Evolutionary conservation across 2,329 filamentous ascomycete genomes (phyloP).

Genomic region (Tympanopsis confertula): DNA sequence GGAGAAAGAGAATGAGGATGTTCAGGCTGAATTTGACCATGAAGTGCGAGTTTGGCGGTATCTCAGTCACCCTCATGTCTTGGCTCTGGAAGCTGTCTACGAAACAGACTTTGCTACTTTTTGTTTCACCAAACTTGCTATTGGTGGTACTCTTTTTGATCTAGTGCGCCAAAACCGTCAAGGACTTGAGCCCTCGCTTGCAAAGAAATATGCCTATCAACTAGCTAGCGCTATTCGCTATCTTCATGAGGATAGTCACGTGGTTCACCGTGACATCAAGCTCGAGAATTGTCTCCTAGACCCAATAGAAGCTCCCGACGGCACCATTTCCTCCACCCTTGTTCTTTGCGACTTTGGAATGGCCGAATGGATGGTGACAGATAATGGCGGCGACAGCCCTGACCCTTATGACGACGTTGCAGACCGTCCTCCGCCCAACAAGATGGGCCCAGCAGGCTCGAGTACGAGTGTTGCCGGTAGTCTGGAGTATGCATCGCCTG

Average conservation of each 20-base stretch:
- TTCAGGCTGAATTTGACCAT: conserved; percentile 57
- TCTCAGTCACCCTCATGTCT: conserved; percentile 47
- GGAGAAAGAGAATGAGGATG: conserved; percentile 50
- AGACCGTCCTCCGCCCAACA: conserved; percentile 31
- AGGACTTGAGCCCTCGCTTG: conserved; percentile 36
- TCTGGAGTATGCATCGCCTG: conserved; percentile 33
- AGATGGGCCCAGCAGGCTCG: conserved; percentile 40
- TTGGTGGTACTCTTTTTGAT: conserved; percentile 54
- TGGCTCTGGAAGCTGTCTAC: conserved; percentile 51
- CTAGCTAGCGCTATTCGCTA: conserved; percentile 54
- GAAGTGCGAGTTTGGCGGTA: conserved; percentile 59
- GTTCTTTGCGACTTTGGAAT: conserved; percentile 60
- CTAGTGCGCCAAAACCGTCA: conserved; percentile 39
- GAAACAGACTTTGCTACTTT: conserved; percentile 59
- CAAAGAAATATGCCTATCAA: conserved; percentile 49
- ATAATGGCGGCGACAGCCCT: conserved; percentile 33
- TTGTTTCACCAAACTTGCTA: conserved; percentile 53
- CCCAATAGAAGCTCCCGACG: conserved; percentile 31
- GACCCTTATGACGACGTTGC: conserved; percentile 30
- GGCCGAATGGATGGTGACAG: conserved; percentile 51
- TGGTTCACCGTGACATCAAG: conserved; percentile 59
- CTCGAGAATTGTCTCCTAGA: conserved; percentile 58
- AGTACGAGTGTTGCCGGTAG: conserved; percentile 46
- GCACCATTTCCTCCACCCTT: conserved; percentile 37
- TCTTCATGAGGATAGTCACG: conserved; percentile 53